Conservation (phyloP, 2,329 filamentous ascomycete species). For the Hypomyces perniciosus region DNA sequence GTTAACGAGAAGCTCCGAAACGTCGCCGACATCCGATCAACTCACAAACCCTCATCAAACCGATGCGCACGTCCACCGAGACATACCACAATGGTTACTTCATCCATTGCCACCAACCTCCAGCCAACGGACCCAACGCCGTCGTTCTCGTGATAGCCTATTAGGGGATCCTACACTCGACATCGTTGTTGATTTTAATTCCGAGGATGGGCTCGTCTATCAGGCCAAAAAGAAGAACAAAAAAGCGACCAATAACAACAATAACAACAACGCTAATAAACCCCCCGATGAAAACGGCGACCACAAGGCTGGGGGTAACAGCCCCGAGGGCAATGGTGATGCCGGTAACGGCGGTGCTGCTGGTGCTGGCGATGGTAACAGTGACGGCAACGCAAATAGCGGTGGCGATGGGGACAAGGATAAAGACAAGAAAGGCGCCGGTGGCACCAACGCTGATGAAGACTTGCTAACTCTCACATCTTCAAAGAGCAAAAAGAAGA, state of each 20-base stretch:
- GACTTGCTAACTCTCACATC: conserved; percentile 14
- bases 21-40: conserved; percentile 16
- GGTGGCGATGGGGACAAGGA: conserved; percentile 31
- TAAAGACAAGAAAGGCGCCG: conserved; percentile 25
- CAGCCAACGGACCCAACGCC: conserved; percentile 14
- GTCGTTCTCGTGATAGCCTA: conserved; percentile 26
- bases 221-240: conserved; percentile 54
- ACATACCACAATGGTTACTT: background rate
- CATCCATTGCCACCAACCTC: conserved; percentile 12
- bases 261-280: conserved; percentile 32
- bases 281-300: conserved; percentile 25
- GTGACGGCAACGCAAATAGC: conserved; percentile 8
- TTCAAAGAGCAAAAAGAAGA: conserved; percentile 37
- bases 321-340: conserved; percentile 12
- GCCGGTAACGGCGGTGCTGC: conserved; percentile 14
- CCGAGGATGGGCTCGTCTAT: conserved; percentile 48
- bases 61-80: conserved; percentile 23
- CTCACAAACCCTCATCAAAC: conserved; percentile 27
- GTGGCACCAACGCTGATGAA: conserved; percentile 22
- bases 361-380: conserved; percentile 14
- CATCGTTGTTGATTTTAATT: conserved; percentile 51
- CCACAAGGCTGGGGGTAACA: conserved; percentile 14
- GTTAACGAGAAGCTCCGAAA: conserved; percentile 20
- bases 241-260: conserved; percentile 3
- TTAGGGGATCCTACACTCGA: conserved; percentile 41